Evolutionary conservation across 2,329 filamentous ascomycete species (phyloP).

Genomic region (Kalaharituber pfeilii): DNA sequence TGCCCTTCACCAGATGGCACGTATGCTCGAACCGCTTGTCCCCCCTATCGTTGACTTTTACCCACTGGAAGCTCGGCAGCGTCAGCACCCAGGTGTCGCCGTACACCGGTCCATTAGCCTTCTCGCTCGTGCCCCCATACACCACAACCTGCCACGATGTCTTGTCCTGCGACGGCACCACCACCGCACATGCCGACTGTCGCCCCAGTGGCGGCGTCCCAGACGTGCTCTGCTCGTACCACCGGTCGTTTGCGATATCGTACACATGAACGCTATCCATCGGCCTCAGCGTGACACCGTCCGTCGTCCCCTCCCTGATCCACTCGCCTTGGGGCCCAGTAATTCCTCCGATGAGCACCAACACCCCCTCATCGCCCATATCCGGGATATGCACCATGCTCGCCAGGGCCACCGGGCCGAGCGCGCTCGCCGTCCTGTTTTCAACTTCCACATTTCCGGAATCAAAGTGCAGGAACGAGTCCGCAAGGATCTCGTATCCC

Average conservation of each 20-base stretch:
- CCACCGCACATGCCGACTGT: slow-evolving; percentile 7
- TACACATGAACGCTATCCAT: slow-evolving; percentile 40
- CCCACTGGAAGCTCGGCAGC: not conserved
- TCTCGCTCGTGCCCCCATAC: slow-evolving; percentile 7
- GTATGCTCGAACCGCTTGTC: not conserved
- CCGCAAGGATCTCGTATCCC: not conserved
- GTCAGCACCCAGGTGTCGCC: not conserved
- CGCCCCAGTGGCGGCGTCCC: slow-evolving; percentile 5
- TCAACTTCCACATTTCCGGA: not conserved
- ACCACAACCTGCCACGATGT: slow-evolving; percentile 12
- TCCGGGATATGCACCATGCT: not conserved
- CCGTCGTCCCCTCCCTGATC: not conserved
- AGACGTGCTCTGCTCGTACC: slow-evolving; percentile 11
- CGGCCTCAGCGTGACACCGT: slow-evolving; percentile 18
- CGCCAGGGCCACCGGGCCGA: not conserved
- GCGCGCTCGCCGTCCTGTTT: not conserved
- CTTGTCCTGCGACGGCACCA: slow-evolving; percentile 8
- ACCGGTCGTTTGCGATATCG: slow-evolving; percentile 11
- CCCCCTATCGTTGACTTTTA: not conserved
- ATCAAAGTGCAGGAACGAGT: not conserved
- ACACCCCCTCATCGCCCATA: not conserved
- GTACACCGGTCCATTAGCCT: not conserved
- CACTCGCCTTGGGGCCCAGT: not conserved
- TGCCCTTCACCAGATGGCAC: not conserved
- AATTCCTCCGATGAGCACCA: not conserved